Evolutionary conservation across 768 basidiomycete species (phyloP), one percentile per base, ranked within the genome.

Genomic region (Trichaptum fuscoviolaceum): DNA sequence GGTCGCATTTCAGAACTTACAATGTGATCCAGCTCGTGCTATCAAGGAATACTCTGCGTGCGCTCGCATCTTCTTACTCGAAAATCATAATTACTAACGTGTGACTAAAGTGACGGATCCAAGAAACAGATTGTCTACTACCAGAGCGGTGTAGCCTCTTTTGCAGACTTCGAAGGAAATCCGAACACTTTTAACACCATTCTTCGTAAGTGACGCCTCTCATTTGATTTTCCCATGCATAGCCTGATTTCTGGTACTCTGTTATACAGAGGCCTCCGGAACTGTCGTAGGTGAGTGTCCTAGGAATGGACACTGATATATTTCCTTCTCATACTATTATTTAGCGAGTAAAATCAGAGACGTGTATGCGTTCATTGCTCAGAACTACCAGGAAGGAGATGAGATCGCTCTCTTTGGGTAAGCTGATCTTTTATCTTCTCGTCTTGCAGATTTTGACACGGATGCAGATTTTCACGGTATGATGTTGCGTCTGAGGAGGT

Each of bases 391-490:
- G 8, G 23, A 60, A 35, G 76, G 64, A 4, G 35, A 36, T n/a
- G 42, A 69, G 64, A 64, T 72, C 25, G 59, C 62, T 7, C 64
- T 71, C 52, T 67, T 69, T 34, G 69, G 70, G 6, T 52, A 52
- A 52, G 42, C 2, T 20, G 15, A 6, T 12, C 42, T 12, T 12
- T 5, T 52, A 20, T 52, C 10, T 4, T 20, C 15, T 52, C 15
- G 15, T 12, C 10, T 52, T 52, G 15, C 42, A 15, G 3, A 52
- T 52, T 5, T 3, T 52, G 20, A 20, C 42, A 52, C 20, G 30
- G 30, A 30, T 20, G 3, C 20, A 52, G 42, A 15, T 52, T 52
- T 20, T 52, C 42, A 2, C 42, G 42, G 42, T 52, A 12, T 52
- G 42, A 15, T 20, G 42, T 12, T 20, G 15, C 42, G 30, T 30